Percentiles rank a stretch among this genome's conserved stretches.
These are phyloP conservation scores for Bassia scoparia DNA, from an alignment of 148 eudicot genomes.

Conservation along the genomic window DNA sequence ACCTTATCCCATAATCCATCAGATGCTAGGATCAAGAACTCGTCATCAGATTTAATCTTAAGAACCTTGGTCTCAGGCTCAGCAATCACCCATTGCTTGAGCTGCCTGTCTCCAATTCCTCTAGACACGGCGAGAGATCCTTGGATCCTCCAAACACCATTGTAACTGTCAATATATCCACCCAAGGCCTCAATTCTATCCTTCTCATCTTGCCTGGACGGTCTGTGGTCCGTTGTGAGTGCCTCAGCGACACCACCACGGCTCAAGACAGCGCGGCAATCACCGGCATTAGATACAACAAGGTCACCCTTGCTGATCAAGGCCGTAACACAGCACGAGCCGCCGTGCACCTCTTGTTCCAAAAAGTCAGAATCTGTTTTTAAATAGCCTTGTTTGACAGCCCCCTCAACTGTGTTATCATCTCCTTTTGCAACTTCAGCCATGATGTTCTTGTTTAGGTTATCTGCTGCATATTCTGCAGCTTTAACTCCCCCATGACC, in stretches of 20 bases:
- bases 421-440: conserved; percentile 39
- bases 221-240: conserved; percentile 71
- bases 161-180: conserved; percentile 70
- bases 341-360: conserved; percentile 49
- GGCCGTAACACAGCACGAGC: conserved; percentile 83
- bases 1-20: conserved; percentile 94
- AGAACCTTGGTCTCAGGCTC: conserved; percentile 63
- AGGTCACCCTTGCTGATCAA: conserved; percentile 57
- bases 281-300: conserved; percentile 88
- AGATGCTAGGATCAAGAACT: conserved; percentile 82
- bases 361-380: conserved; percentile 70
- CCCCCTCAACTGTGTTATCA: conserved; percentile 40
- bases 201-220: conserved; percentile 74
- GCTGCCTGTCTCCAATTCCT: conserved; percentile 70
- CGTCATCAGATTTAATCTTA: conserved; percentile 40
- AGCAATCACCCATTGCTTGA: conserved; percentile 74
- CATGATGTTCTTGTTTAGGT: conserved; percentile 52
- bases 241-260: conserved; percentile 74
- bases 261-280: conserved; percentile 88
- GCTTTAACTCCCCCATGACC: conserved; percentile 90
- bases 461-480: conserved; percentile 67
- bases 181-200: conserved; percentile 63
- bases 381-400: conserved; percentile 56
- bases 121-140: conserved; percentile 88
- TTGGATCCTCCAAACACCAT: conserved; percentile 81